Base-by-base conservation (phyloP, 2,329 filamentous ascomycete species). In the Ceratocystis albifundus region DNA sequence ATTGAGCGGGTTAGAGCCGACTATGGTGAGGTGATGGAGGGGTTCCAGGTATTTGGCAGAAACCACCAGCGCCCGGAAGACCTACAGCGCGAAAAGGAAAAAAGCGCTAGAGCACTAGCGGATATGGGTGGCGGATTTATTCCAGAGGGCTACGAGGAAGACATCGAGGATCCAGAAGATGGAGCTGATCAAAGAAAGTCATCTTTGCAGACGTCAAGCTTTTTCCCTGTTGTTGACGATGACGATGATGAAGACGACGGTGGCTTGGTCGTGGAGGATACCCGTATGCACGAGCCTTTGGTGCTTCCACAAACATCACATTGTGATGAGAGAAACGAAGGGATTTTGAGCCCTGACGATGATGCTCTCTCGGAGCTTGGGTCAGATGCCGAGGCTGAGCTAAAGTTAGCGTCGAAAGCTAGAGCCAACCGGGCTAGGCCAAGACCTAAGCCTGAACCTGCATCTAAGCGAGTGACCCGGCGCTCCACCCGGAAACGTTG, bases 1-100 rank as follows among this genome's bases (percentile, higher is more conserved):
- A 81, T 90, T 22, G 82, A 94, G 73, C 82, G 90, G 62, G 87
- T 95, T 50, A 80, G 80, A 50, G 81, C 85, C 65, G 89, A 96
- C 68, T 95, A 95, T 73, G 89, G 88, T 0, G 77, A 82, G 3
- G 77, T 79, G 78, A 84, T 69, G 84, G 82, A 53, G 82, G 61
- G 67, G 4, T 66, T 68, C 53, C 61, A 64, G 50, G 67, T 68
- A 17, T 68, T 66, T 64, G 64, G 64, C 41, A 61, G 55, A 28
- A 66, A 62, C 25, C 67, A 66, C 44, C 64, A 25, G 48, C 61
- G 67, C 30, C 64, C 61, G 3, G 63, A 65, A 15, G 66, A 68
- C 57, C 20, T 68, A n/a, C 25, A 65, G 45, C 64, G 70, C 71
- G 63, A 68, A 32, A 53, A 61, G 41, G 66, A 62, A 64, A 68